Conservation (phyloP, 805 yeast species). For the Clavispora phyllophila region DNA sequence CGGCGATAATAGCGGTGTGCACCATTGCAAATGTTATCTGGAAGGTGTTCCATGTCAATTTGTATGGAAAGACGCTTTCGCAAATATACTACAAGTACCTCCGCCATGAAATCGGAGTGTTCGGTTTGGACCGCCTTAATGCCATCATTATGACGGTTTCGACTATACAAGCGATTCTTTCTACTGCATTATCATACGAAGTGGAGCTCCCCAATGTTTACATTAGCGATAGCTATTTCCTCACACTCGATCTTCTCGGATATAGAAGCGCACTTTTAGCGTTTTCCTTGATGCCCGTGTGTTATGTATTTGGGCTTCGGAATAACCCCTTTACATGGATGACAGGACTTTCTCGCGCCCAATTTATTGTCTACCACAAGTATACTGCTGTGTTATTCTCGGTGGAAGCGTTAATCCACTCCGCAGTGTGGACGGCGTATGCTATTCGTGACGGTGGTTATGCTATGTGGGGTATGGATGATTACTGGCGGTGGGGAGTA, state of each 20-base stretch:
- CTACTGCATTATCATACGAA: conserved; percentile 14
- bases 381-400: conserved; percentile 12
- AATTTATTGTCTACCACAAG: conserved; percentile 14
- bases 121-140: conserved; percentile 8
- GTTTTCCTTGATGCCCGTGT: conserved; percentile 16
- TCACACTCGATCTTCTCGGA: conserved; percentile 15
- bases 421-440: conserved; percentile 15
- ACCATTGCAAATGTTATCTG: conserved; percentile 10
- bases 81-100: conserved; percentile 10
- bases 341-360: conserved; percentile 13
- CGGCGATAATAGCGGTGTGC: conserved; percentile 7
- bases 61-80: conserved; percentile 5
- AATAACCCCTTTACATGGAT: conserved; percentile 14
- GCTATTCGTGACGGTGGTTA: conserved; percentile 12
- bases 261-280: conserved; percentile 15
- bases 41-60: conserved; percentile 8
- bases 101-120: conserved; percentile 4
- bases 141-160: conserved; percentile 8
- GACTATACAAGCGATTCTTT: conserved; percentile 8
- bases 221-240: conserved; percentile 10
- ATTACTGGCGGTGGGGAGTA: conserved; percentile 16
- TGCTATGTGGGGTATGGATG: conserved; percentile 11
- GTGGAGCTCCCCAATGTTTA: conserved; percentile 14
- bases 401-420: conserved; percentile 14
- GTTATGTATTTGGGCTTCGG: conserved; percentile 14